Percentiles rank a stretch among this genome's conserved stretches.
phyloP scores from a whole-genome alignment of 2,329 filamentous ascomycete genomes.

The Pyrenochaeta sp. region DNA sequence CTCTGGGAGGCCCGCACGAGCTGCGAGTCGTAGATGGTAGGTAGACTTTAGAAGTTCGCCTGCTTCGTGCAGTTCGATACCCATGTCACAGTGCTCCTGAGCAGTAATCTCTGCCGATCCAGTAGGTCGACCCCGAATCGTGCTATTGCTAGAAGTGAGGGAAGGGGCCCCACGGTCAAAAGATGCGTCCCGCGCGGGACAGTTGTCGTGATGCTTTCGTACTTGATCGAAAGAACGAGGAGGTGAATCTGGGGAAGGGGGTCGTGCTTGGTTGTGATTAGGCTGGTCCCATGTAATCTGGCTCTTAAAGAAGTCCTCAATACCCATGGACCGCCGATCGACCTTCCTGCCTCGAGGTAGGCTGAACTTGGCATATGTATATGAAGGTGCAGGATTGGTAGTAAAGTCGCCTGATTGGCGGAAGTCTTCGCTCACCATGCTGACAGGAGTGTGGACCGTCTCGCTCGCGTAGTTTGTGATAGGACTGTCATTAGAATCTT shows the following conservation, averaged over 20 bases:
- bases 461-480: slow-evolving; percentile 71
- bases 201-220: slow-evolving; percentile 27
- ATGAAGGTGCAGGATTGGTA: slow-evolving; percentile 70
- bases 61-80: slow-evolving; percentile 87
- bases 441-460: slow-evolving; percentile 72
- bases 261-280: slow-evolving; percentile 29
- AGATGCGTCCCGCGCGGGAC: slow-evolving; percentile 23
- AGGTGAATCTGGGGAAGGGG: slow-evolving; percentile 52
- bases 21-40: slow-evolving; percentile 91
- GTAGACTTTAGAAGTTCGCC: slow-evolving; percentile 92
- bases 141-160: slow-evolving; percentile 55
- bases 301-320: slow-evolving; percentile 50
- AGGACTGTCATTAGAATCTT: slow-evolving; percentile 56
- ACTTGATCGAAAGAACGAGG: slow-evolving; percentile 46
- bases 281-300: slow-evolving; percentile 70
- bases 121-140: slow-evolving; percentile 56
- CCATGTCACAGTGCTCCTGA: slow-evolving; percentile 89
- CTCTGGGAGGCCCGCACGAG: slow-evolving; percentile 83
- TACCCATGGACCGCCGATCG: slow-evolving; percentile 63
- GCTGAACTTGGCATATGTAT: slow-evolving; percentile 85
- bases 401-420: slow-evolving; percentile 62
- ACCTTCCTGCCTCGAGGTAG: slow-evolving; percentile 83
- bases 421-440: slow-evolving; percentile 75
- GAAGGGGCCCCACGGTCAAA: slow-evolving; percentile 42
- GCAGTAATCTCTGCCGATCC: slow-evolving; percentile 71